Base-by-base conservation (phyloP, 2,329 filamentous ascomycete species). In the Conoideocrella luteorostrata region DNA sequence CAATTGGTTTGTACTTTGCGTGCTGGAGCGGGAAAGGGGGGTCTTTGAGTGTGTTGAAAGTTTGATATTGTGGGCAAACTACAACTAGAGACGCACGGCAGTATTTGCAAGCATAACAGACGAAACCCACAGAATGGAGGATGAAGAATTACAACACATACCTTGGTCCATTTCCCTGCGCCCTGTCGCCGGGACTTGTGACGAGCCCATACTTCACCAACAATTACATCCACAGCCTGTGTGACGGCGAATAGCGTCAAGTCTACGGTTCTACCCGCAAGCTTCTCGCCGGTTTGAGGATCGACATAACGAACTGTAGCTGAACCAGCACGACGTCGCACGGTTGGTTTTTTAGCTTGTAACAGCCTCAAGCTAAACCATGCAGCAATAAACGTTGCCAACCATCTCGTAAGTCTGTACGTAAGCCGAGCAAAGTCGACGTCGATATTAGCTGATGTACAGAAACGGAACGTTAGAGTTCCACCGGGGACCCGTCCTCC, bases 201-300 rank as follows among this genome's bases (percentile, higher is more conserved):
- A 33, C 65, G 72, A 13, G 71, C 65, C 83, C 86, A 90, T 20
- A 80, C 56, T 50, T 81, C 74, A 43, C 82, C 81, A 34, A 85
- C 67, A 7, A 88, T 53, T 5, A 88, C 77, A 61, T 93, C 87
- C 10, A 86, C 57, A 35, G 88, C 88, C 52, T 87, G 75, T 10
- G 80, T 81, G 36, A 78, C 70, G 10, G 85, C 79, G 58, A 93
- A 91, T n/a, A 94, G 69, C 0, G 87, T 91, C 24, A 94, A 70
- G 58, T 94, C 88, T 47, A 94, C 74, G 2, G 88, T 91, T 53
- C 82, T 79, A 35, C 88, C 88, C 10, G 82, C 85, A 48, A 60
- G 53, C 42, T 51, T 57, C 44, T 48, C 48, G n/a, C 48, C 52
- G 3, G 45, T 12, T 20, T 36, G 39, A 13, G 33, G 17, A 35